Evolutionary conservation across 768 basidiomycete species (phyloP).

Genomic region (Plicaturopsis crispa): DNA sequence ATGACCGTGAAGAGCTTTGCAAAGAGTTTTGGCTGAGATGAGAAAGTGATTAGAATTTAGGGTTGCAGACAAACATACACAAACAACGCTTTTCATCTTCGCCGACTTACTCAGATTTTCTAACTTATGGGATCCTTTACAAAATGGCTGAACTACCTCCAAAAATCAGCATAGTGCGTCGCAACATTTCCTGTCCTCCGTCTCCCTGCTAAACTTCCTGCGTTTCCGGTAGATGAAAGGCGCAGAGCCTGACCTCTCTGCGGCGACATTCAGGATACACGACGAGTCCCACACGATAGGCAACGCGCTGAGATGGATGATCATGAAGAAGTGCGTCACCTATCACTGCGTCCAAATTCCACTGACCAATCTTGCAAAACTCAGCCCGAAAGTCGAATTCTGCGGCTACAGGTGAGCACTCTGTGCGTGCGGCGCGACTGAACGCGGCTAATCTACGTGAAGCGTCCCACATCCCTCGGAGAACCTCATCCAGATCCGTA

Average conservation of each 20-base stretch:
- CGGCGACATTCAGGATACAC: conserved; percentile 86
- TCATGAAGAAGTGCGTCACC: conserved; percentile 91
- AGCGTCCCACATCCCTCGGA: conserved; percentile 96
- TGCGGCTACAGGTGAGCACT: conserved; percentile 86
- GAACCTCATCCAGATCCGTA: conserved; percentile 91
- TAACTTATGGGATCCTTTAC: too few relatives aligned
- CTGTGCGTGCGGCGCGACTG: neutral
- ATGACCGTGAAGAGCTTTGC: too few relatives aligned
- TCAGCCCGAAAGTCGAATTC: conserved; percentile 92
- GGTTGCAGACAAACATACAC: too few relatives aligned
- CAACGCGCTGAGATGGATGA: conserved; percentile 92
- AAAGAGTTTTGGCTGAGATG: too few relatives aligned
- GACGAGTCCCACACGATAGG: conserved; percentile 97
- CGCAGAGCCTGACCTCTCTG: conserved; percentile 71
- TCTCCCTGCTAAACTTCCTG: neutral
- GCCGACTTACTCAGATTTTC: too few relatives aligned
- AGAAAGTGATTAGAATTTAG: too few relatives aligned
- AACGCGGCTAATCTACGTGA: neutral
- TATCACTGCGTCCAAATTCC: neutral
- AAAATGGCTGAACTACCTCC: conserved; percentile 21
- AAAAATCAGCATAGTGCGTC: conserved; percentile 25
- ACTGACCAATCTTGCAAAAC: neutral
- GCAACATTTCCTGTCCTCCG: conserved; percentile 6
- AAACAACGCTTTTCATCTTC: too few relatives aligned
- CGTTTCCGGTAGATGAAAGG: conserved; percentile 66